Evolutionary conservation across 345 rosid genomes (phyloP), one percentile per base, ranked within the genome.

Genomic region (Euphorbia lathyris): DNA sequence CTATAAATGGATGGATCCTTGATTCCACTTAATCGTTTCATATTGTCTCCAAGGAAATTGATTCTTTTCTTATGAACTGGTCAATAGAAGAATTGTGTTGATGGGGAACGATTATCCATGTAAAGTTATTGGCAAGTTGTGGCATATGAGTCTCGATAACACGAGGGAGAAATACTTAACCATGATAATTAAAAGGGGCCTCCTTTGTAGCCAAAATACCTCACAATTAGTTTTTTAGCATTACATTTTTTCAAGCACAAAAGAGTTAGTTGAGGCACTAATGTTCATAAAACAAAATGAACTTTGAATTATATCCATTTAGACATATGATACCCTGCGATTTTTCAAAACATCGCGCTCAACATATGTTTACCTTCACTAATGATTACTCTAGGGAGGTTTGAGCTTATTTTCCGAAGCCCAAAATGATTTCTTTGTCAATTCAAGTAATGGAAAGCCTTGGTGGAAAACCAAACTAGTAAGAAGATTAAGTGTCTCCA

Each of bases 131-230:
- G n/a, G n/a, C 25, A 50, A 66, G 16, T n/a, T 50, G 16, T 51
- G 38, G 14, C 34, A 66, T 27, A 66, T 29, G 58, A 11, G 70
- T 66, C n/a, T n/a, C n/a, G n/a, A n/a, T n/a, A n/a, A n/a, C n/a
- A n/a, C n/a, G n/a, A n/a, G n/a, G n/a, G 10, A 66, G n/a, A 50
- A 7, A 66, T 43, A 59, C n/a, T 51, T 66, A 19, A 6, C 9
- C 11, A 20, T 23, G 22, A 19, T 66, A 16, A 66, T 58, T 42
- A 66, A 30, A 13, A 48, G 59, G 3, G 22, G 9, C 7, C 65
- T 61, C 4, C 34, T 61, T 6, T 32, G 1, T 32, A 1, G n/a
- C 1, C 7, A 32, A 32, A 61, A 10, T 27, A 27, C 38, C 14
- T 17, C 2, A 2, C 29, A 61, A 10, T 19, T 36, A 30, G 65